phyloP scores from a whole-genome alignment of 2,329 filamentous ascomycete genomes.

The Coniochaeta sp. region DNA sequence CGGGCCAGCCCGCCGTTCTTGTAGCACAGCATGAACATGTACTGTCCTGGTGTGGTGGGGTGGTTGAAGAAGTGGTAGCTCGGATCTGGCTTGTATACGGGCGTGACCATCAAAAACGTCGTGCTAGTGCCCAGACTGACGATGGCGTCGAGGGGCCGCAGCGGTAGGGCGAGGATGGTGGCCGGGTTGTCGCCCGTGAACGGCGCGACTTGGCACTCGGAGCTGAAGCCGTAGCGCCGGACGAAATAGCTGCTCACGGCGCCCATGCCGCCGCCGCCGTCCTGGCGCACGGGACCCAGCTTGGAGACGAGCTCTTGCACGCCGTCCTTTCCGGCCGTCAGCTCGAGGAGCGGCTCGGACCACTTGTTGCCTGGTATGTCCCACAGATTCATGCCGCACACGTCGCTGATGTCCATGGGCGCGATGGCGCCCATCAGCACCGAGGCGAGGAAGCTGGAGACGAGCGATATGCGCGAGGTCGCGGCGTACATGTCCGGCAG shows the following conservation, averaged over 20 bases:
- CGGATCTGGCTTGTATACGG: slow-evolving; percentile 82
- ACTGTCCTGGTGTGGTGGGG: slow-evolving; percentile 79
- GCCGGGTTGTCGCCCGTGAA: slow-evolving; percentile 96
- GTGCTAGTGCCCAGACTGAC: slow-evolving; percentile 92
- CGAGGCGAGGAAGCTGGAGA: slow-evolving; percentile 92
- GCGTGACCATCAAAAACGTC: slow-evolving; percentile 95
- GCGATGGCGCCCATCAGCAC: slow-evolving; percentile 79
- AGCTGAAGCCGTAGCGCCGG: slow-evolving; percentile 66
- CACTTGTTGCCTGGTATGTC: slow-evolving; percentile 71
- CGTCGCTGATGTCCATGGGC: slow-evolving; percentile 88
- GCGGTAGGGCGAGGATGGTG: slow-evolving; percentile 84
- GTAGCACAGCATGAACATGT: slow-evolving; percentile 99
- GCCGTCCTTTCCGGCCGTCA: slow-evolving; percentile 59
- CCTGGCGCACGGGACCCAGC: slow-evolving; percentile 70
- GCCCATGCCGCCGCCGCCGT: slow-evolving; percentile 76
- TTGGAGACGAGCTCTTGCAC: slow-evolving; percentile 61
- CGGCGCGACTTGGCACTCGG: slow-evolving; percentile 69
- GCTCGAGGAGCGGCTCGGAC: slow-evolving; percentile 66
- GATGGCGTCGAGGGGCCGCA: slow-evolving; percentile 84
- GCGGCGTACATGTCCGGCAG: slow-evolving; percentile 74
- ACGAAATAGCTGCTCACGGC: slow-evolving; percentile 72
- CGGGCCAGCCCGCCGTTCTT: slow-evolving; percentile 95
- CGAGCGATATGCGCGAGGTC: slow-evolving; percentile 81
- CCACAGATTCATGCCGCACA: slow-evolving; percentile 96
- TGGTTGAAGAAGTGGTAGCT: slow-evolving; percentile 98